Evolutionary conservation across 108 stramenopile species (phyloP).

Genomic region (Fragilaria crotonensis): DNA sequence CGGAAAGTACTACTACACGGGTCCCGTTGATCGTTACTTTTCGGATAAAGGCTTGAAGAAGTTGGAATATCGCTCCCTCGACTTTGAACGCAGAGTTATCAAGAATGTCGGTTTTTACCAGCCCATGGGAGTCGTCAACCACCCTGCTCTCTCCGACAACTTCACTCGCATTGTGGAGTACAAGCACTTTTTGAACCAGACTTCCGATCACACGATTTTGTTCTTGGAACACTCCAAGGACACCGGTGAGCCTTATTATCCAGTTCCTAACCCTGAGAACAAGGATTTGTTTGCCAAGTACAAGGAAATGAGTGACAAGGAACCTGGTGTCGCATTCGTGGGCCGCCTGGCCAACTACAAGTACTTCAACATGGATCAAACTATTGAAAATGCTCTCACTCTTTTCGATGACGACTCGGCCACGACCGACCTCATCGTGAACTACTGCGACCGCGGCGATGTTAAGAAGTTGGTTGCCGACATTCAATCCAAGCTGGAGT

Average conservation of each 20-base stretch:
- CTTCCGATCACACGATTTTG: constrained; percentile 46
- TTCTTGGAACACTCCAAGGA: constrained; percentile 52
- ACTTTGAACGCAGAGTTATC: constrained; percentile 58
- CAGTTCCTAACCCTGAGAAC: constrained; percentile 71
- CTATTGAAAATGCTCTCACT: constrained; percentile 75
- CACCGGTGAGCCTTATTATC: constrained; percentile 76
- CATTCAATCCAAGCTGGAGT: background rate
- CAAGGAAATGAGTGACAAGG: constrained; percentile 56
- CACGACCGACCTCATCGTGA: background rate
- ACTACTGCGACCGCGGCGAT: background rate
- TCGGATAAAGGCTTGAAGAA: constrained; percentile 45
- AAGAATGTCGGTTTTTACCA: constrained; percentile 41
- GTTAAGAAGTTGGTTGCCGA: background rate
- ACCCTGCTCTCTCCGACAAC: constrained; percentile 34
- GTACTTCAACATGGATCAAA: constrained; percentile 89
- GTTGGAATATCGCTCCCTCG: constrained; percentile 70
- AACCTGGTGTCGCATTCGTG: constrained; percentile 67
- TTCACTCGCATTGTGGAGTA: constrained; percentile 48
- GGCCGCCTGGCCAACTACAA: constrained; percentile 84
- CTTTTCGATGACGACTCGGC: constrained; percentile 44
- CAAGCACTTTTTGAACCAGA: constrained; percentile 74
- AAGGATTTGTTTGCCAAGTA: constrained; percentile 55
- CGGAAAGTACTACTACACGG: constrained; percentile 55
- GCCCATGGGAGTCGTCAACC: constrained; percentile 58
- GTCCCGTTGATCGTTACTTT: constrained; percentile 80